phyloP scores from a whole-genome alignment of 139 green algal species.

The Chlorella ohadii region DNA sequence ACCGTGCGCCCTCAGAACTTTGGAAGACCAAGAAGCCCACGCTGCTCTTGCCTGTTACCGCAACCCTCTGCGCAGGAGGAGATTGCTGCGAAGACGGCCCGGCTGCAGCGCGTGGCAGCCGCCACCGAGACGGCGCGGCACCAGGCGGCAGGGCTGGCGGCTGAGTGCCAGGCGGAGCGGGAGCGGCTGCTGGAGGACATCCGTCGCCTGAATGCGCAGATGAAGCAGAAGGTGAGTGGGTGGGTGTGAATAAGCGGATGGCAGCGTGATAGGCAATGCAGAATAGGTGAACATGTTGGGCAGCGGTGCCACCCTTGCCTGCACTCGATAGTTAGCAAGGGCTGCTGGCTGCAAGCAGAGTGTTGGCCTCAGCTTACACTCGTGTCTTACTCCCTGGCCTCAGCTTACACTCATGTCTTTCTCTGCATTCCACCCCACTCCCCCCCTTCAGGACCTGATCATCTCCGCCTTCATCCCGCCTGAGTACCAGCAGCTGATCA shows the following conservation, averaged over 20 bases:
- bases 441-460: constrained; percentile 14
- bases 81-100: not conserved
- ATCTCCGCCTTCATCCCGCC: constrained; percentile 27
- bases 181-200: constrained; percentile 36
- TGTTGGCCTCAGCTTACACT: no score
- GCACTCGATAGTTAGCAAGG: no score
- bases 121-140: not conserved
- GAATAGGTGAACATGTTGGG: no score
- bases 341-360: no score
- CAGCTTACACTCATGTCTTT: no score
- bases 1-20: no score
- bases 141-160: not conserved
- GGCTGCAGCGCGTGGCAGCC: not conserved
- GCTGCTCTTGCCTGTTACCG: no score
- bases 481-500: constrained; percentile 35
- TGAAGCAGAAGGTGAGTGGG: constrained; percentile 28
- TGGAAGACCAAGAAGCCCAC: no score
- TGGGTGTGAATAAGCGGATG: no score
- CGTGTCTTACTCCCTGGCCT: no score
- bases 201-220: constrained; percentile 13
- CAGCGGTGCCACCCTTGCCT: no score
- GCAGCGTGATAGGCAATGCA: no score
- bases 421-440: not conserved
- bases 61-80: constrained; percentile 34
- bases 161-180: constrained; percentile 30